Conservation (phyloP, 257 asterid genomes). For the Thymus quinquecostatus region DNA sequence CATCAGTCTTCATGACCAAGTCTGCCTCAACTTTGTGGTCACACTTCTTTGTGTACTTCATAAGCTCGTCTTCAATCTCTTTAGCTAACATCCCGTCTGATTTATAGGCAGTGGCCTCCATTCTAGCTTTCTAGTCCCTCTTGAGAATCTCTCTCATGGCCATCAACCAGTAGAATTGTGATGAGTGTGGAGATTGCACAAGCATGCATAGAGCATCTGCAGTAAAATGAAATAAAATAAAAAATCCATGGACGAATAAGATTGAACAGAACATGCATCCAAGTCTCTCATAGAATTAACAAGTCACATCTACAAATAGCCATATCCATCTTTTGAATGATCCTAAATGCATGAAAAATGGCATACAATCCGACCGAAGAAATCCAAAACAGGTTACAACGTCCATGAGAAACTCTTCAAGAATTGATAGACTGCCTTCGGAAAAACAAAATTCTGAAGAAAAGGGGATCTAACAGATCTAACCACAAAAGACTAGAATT, state of each 20-base stretch:
- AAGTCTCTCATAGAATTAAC: conserved; percentile 5
- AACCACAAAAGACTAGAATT: neutral
- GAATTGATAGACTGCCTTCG: neutral
- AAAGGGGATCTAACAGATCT: neutral
- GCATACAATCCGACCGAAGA: neutral
- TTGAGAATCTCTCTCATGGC: conserved; percentile 27
- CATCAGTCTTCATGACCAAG: conserved; percentile 29
- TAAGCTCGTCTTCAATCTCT: conserved; percentile 59
- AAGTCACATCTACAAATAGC: neutral
- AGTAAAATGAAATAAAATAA: conserved; percentile 19
- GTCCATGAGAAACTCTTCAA: neutral
- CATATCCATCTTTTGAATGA: neutral
- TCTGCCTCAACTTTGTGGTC: conserved; percentile 34
- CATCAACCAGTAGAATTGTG: conserved; percentile 31
- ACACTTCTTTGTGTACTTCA: conserved; percentile 52
- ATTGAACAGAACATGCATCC: neutral
- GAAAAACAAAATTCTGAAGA: neutral
- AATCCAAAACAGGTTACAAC: neutral
- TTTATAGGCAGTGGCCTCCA: conserved; percentile 39
- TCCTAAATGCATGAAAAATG: neutral
- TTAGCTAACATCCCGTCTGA: conserved; percentile 41
- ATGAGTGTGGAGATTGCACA: conserved; percentile 17
- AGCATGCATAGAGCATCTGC: conserved; percentile 29
- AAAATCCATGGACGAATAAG: conserved; percentile 6
- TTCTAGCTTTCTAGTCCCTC: conserved; percentile 39